A percentile compares a stretch with the other conserved stretches of the same genome.
Evolutionary conservation across 1,139 yeast genomes (phyloP).

Genomic region (Candida sanyaensis): DNA sequence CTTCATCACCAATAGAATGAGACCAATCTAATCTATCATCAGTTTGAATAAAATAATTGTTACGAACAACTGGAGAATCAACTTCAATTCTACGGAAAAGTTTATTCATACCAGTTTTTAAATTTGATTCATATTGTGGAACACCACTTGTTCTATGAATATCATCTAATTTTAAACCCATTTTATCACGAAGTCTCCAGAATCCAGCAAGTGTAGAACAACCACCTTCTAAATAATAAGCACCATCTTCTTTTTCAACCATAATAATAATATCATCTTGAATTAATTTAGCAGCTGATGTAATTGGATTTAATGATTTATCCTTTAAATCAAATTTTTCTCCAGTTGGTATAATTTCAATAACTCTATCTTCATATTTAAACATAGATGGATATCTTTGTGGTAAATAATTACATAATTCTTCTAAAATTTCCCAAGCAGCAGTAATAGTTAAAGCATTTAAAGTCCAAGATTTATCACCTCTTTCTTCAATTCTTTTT

Average conservation of each 20-base stretch:
- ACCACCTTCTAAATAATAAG: conserved; percentile 58
- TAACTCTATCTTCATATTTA: conserved; percentile 43
- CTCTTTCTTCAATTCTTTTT: conserved; percentile 47
- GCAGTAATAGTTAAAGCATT: conserved; percentile 54
- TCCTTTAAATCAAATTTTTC: conserved; percentile 34
- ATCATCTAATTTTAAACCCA: conserved; percentile 50
- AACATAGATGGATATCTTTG: conserved; percentile 60
- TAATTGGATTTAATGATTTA: conserved; percentile 52
- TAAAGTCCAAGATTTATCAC: conserved; percentile 52
- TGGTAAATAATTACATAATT: conserved; percentile 55
- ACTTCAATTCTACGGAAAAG: conserved; percentile 57
- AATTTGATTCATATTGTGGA: conserved; percentile 59
- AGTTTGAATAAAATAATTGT: conserved; percentile 66
- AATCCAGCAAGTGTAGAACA: conserved; percentile 64
- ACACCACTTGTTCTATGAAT: conserved; percentile 69
- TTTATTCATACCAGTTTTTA: conserved; percentile 64
- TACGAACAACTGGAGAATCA: conserved; percentile 61
- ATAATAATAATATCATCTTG: conserved; percentile 72
- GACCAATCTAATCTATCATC: conserved; percentile 69
- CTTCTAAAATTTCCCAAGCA: conserved; percentile 57
- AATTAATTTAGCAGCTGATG: conserved; percentile 56
- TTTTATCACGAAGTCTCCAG: conserved; percentile 63
- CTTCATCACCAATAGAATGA: conserved; percentile 59
- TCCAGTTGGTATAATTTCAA: conserved; percentile 54
- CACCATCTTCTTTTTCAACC: conserved; percentile 56